Evolutionary conservation across 768 basidiomycete genomes (phyloP), one percentile per base, ranked within the genome.

Genomic region (Lentinula sp.): DNA sequence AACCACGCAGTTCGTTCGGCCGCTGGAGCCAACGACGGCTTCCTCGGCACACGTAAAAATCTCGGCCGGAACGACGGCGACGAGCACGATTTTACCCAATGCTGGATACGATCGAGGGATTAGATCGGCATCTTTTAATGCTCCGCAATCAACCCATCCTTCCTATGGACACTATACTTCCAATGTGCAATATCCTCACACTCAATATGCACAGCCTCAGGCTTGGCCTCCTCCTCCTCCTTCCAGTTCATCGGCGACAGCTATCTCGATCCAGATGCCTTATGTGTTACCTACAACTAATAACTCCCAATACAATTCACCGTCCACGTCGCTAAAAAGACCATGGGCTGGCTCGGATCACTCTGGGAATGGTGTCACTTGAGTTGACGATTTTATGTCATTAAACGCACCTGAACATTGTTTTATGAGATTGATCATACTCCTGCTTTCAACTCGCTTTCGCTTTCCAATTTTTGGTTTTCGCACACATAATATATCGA

Each of bases 231-330:
- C 31, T n/a, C 35, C 53, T 4, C 23, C 40, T 7, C 35, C 37
- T 11, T 35, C 8, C 32, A 6, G 6, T 37, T 28, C 49, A 0
- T 3, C 51, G 4, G 15, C 51, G 51, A 52, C 51, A n/a, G 18
- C 55, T n/a, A 40, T 60, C 16, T 52, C 59, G 10, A 52, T 52
- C 35, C 59, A 28, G 8, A 60, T 60, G 50, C 50, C 48, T 21
- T 60, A 21, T 39, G 35, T 52, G 34, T 40, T 48, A 21, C 59
- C 59, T 16, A 5, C 32, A 31, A n/a, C 11, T n/a, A 23, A 13
- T 15, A 16, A 28, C n/a, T 2, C 23, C 6, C 43, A 10, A 21
- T 40, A 58, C 34, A 2, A 58, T 58, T 46, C 57, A 16, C 0
- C 37, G 37, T 57, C 28, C 28, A 28, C 40, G 13, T 43, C 34